Base-by-base conservation (phyloP, 352 stramenopile genomes). In the Pythium sukuiense region DNA sequence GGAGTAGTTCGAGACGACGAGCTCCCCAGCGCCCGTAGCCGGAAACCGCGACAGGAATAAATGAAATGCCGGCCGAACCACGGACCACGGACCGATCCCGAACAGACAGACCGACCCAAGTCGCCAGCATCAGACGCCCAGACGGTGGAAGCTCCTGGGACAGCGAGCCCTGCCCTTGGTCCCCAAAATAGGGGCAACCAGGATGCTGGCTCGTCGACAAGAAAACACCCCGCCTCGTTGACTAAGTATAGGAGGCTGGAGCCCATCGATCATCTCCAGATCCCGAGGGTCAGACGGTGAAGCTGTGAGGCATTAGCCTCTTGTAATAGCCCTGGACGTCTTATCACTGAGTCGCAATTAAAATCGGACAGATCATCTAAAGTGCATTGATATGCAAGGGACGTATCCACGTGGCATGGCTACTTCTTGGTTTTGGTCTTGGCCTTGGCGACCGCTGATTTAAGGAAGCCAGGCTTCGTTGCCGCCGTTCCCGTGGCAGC, bases 31-130 rank as follows among this genome's bases (percentile, higher is more conserved):
- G 35, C 33, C 32, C 45, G 50, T 39, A 26, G 32, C 27, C 50
- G 27, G 54, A 59, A 69, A 70, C 16, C 30, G 56, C 2, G 57
- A 65, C 52, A 37, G 57, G 32, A 65, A 70, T 65, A 65, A 70
- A 70, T 70, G 57, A 70, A 69, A 63, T 69, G 63, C 46, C 35
- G 2, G 18, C 8, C 27, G 13, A 26, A 56, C 24, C 14, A 39
- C 24, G 32, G 12, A 27, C 30, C n/a, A 8, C 13, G 27, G 13
- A 12, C 45, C 45, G n/a, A 5, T 6, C 6, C 41, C 16, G 41
- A 16, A 49, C 41, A 49, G 41, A 49, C 41, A 49, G 41, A 49
- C 41, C 45, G 20, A 30, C n/a, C 2, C 24, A 8, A 26, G 20
- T 26, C 16, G 9, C 14, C 16, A 24, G 20, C n/a, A 30, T 59